Percentiles rank a stretch among this genome's conserved stretches.
Conservation (phyloP, 352 stramenopile genomes). For the Aphanomyces stellatus region DNA sequence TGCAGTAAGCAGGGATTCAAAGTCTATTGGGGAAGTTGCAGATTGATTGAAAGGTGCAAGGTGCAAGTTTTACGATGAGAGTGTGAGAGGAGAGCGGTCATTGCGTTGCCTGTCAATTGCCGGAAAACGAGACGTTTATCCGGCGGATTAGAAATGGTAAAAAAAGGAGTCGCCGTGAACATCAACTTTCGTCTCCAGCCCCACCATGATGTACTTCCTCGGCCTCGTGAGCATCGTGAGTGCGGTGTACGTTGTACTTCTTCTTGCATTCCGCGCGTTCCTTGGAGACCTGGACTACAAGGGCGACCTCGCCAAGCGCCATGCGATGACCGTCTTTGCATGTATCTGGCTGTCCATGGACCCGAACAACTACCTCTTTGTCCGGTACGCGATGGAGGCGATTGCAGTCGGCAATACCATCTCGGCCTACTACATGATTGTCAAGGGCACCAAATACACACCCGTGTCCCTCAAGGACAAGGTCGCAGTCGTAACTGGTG, state of each 20-base stretch:
- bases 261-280: not conserved
- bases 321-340: not conserved
- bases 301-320: slow-evolving; percentile 1
- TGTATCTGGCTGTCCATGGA: not conserved
- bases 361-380: not conserved
- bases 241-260: not conserved
- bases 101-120: too few species aligned
- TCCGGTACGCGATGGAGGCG: not conserved
- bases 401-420: slow-evolving; percentile 1
- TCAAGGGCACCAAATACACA: slow-evolving; percentile 1
- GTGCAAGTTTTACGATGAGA: too few species aligned
- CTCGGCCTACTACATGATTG: slow-evolving; percentile 11
- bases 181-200: too few species aligned
- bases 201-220: too few species aligned
- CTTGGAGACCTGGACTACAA: not conserved
- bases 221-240: not conserved
- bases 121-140: too few species aligned
- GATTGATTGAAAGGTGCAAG: too few species aligned
- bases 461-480: slow-evolving; percentile 29
- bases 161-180: too few species aligned
- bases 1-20: too few species aligned
- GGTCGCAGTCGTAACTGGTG: slow-evolving; percentile 72
- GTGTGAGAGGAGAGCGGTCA: too few species aligned
- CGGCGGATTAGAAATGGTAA: too few species aligned
- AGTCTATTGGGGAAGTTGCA: too few species aligned